Evolutionary conservation across 306 rosid species (phyloP), one percentile per base, ranked within the genome.

Genomic region (Benincasa hispida): DNA sequence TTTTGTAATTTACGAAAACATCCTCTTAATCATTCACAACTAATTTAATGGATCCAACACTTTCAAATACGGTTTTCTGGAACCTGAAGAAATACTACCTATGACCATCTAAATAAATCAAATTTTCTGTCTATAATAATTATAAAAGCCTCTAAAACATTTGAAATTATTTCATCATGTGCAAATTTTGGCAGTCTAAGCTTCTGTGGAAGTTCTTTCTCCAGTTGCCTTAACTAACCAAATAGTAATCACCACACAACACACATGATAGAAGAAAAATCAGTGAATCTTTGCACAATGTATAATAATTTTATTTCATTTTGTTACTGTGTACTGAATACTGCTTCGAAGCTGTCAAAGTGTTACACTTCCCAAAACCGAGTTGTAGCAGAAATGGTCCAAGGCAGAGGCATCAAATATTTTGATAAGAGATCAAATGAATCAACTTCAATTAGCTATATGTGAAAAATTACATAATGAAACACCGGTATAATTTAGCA

Each of bases 291-390:
- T 70, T 22, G 41, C 75, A 45, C 57, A 14, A 47, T 68, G 21
- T 47, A 42, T 70, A 3, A 8, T 12, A 10, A 50, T 70, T 70
- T 70, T 70, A 70, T 47, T 70, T 70, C 39, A 24, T 70, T 70
- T 45, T 70, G 76, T 70, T 70, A 70, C 21, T 42, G 76, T 24
- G 75, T 45, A 69, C 57, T 24, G 57, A 70, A 42, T 70, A 48
- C 1, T 69, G 57, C 22, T 37, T 65, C 17, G 25, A 65, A 21
- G 73, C 51, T 66, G 73, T 22, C 17, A 50, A 50, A 70, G 37
- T 47, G 76, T 70, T 70, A 47, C 58, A 70, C 76, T 67, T 70
- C 58, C 69, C 41, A 47, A 70, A 45, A 70, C 58, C 24, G 57
- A 70, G 48, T 47, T 48, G 35, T 70, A 45, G 58, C 75, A 70